Evolutionary conservation across 2,329 filamentous ascomycete species (phyloP).

Genomic region (Ambrosiella beaveri): DNA sequence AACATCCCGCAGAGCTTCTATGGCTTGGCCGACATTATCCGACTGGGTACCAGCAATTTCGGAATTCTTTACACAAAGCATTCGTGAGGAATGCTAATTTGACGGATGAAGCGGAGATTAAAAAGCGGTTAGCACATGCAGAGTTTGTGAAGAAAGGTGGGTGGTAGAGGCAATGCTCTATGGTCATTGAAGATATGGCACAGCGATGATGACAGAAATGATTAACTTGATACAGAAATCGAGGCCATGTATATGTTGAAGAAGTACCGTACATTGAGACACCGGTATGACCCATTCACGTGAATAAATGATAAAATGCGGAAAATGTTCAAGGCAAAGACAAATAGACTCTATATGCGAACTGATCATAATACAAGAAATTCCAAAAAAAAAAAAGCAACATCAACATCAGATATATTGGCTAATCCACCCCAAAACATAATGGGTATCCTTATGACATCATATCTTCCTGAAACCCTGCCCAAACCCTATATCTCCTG

Average conservation of each 20-base stretch:
- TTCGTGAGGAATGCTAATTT: conserved; percentile 59
- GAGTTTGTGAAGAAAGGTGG: conserved; percentile 87
- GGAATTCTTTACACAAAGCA: conserved; percentile 63
- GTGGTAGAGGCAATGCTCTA: conserved; percentile 1
- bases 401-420: background rate
- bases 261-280: conserved; percentile 68
- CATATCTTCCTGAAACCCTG: background rate
- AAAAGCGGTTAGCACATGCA: conserved; percentile 55
- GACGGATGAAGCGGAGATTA: conserved; percentile 59
- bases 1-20: conserved; percentile 49
- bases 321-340: background rate
- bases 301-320: conserved; percentile 1
- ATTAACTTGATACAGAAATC: conserved; percentile 43
- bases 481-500: background rate
- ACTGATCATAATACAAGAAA: background rate
- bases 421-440: background rate
- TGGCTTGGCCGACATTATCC: conserved; percentile 77
- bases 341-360: conserved; percentile 8
- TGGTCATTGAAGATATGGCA: too few relatives aligned
- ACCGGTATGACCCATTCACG: conserved; percentile 47
- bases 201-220: conserved; percentile 1
- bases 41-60: conserved; percentile 64
- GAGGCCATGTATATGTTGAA: conserved; percentile 92
- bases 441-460: background rate
- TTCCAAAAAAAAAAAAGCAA: background rate